These are phyloP conservation scores for Trichoderma aggressivum DNA, from an alignment of 2,329 filamentous ascomycete genomes.

Conservation along the genomic window DNA sequence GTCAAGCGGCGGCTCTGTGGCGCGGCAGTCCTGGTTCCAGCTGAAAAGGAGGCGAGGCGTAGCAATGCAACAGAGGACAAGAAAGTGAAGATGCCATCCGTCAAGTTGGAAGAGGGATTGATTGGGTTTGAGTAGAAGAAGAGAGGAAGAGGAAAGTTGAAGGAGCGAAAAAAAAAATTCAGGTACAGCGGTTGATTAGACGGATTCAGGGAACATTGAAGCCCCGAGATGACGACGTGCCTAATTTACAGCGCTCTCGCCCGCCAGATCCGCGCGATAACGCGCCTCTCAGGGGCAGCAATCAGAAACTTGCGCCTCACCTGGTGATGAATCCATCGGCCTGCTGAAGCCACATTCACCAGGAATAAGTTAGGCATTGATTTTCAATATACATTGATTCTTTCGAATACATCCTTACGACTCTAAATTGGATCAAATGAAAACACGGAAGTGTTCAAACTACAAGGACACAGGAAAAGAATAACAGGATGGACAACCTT, in stretches of 20 bases:
- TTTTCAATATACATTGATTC: not conserved
- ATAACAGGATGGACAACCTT: not conserved
- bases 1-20: constrained; percentile 6
- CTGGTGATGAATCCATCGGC: not conserved
- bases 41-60: constrained; percentile 5
- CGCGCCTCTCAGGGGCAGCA: constrained; percentile 11
- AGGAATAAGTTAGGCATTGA: not conserved
- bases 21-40: not conserved
- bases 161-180: not conserved
- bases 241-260: constrained; percentile 16
- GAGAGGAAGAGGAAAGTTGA: not conserved
- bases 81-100: not conserved
- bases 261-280: constrained; percentile 14
- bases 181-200: not conserved
- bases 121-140: not conserved
- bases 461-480: too few relatives aligned
- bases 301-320: not conserved
- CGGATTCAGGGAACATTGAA: not conserved
- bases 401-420: too few relatives aligned
- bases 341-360: not conserved
- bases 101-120: not conserved
- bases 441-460: too few relatives aligned
- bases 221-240: constrained; percentile 6
- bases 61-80: not conserved
- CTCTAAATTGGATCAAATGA: too few relatives aligned